phyloP scores from a whole-genome alignment of 2,329 filamentous ascomycete genomes.

The Zalaria obscura region DNA sequence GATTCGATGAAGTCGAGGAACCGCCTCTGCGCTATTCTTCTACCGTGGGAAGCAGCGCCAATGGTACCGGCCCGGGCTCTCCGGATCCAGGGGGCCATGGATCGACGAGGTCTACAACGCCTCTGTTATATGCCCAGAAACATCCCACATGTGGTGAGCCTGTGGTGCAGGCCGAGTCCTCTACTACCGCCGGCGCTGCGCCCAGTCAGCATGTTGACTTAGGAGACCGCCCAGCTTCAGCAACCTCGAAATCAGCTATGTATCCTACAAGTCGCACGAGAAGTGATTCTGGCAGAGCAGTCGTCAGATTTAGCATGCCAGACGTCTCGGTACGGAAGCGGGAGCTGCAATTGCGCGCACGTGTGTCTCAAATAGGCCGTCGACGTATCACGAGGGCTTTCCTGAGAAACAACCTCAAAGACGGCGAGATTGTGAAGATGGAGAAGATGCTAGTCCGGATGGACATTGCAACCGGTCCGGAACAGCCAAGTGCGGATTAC shows the following conservation, averaged over 20 bases:
- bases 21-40: neutral
- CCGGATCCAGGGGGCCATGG: too few species aligned
- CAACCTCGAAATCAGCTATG: too few species aligned
- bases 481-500: slow-evolving; percentile 43
- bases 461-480: slow-evolving; percentile 29
- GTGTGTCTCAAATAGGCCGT: slow-evolving; percentile 23
- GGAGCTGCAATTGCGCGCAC: slow-evolving; percentile 23
- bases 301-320: slow-evolving; percentile 29
- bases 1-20: neutral
- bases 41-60: neutral
- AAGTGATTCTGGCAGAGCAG: neutral
- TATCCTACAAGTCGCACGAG: too few species aligned
- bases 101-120: too few species aligned
- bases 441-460: slow-evolving; percentile 54
- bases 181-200: too few species aligned
- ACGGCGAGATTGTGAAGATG: slow-evolving; percentile 52
- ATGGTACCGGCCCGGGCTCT: neutral
- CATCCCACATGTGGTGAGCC: too few species aligned
- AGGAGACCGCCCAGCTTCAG: too few species aligned
- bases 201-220: too few species aligned
- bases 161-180: too few species aligned
- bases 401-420: slow-evolving; percentile 26
- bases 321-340: slow-evolving; percentile 21
- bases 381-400: slow-evolving; percentile 18
- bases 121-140: too few species aligned